Conservation (phyloP, 768 basidiomycete genomes). For the Chalciporus sphaerocephalus region DNA sequence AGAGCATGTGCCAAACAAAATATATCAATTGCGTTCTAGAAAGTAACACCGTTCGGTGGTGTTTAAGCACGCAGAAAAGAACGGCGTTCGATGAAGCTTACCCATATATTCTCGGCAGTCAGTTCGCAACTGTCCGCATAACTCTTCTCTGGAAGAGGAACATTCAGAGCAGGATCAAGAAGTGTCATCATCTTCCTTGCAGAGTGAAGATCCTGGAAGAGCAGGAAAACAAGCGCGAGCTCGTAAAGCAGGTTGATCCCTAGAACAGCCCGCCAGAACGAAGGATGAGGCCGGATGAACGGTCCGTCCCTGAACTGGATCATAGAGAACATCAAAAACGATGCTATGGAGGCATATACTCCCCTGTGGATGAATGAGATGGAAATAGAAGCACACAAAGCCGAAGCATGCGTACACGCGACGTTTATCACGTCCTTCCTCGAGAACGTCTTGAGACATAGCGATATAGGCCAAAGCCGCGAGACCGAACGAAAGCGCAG, state of each 20-base stretch:
- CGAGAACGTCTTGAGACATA: constrained; percentile 77
- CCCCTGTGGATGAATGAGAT: constrained; percentile 46
- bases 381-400: constrained; percentile 1
- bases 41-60: neutral
- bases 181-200: constrained; percentile 76
- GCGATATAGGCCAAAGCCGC: constrained; percentile 75
- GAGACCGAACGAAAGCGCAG: constrained; percentile 64
- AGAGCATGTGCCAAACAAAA: constrained; percentile 83
- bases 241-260: constrained; percentile 83
- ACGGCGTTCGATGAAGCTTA: constrained; percentile 27
- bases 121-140: constrained; percentile 80
- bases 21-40: constrained; percentile 74
- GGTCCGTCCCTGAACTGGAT: constrained; percentile 89
- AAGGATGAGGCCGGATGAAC: constrained; percentile 83
- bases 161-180: constrained; percentile 68
- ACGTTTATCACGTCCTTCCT: constrained; percentile 78
- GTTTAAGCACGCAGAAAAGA: constrained; percentile 1
- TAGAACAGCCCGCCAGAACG: constrained; percentile 76
- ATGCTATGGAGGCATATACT: constrained; percentile 65
- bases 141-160: constrained; percentile 75
- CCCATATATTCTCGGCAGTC: constrained; percentile 62
- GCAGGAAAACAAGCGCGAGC: constrained; percentile 73
- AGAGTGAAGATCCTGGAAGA: constrained; percentile 79
- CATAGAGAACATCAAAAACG: constrained; percentile 79
- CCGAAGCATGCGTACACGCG: constrained; percentile 54